Percentiles rank a stretch among this genome's conserved stretches.
These are phyloP conservation scores for Volvox carteri DNA, from an alignment of 163 green algal species.

Conservation along the genomic window DNA sequence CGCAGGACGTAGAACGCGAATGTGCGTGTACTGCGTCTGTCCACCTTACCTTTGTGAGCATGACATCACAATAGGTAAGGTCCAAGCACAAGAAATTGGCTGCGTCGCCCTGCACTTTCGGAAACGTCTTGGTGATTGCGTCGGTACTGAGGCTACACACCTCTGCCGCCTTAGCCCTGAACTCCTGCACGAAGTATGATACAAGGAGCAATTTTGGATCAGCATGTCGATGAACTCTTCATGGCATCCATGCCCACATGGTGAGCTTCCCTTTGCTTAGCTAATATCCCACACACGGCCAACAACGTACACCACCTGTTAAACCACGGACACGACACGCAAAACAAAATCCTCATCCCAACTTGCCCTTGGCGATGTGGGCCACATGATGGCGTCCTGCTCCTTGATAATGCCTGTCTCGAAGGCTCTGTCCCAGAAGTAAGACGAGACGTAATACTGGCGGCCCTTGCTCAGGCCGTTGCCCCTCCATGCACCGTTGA, in stretches of 20 bases:
- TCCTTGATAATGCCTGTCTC: conserved; percentile 88
- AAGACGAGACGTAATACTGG: conserved; percentile 95
- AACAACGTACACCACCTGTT: no score
- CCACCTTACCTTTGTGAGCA: conserved; percentile 78
- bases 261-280: no score
- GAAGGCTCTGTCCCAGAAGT: conserved; percentile 96
- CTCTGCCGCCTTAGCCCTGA: conserved; percentile 73
- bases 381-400: conserved; percentile 70
- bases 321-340: not conserved
- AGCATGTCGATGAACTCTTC: no score
- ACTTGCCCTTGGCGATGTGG: conserved; percentile 69
- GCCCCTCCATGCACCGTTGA: conserved; percentile 93
- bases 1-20: no score
- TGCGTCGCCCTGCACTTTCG: conserved; percentile 67
- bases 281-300: no score
- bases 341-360: not conserved
- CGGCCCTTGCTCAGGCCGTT: conserved; percentile 66
- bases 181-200: conserved; percentile 72
- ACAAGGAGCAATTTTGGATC: not conserved
- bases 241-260: no score
- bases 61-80: conserved; percentile 89
- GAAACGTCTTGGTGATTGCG: conserved; percentile 59
- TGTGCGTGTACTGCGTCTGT: not conserved
- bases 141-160: conserved; percentile 80
- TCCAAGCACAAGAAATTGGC: conserved; percentile 94